Evolutionary conservation across 1,284 basidiomycete species (phyloP), one percentile per base, ranked within the genome.

Genomic region (Naganishia cerealis): DNA sequence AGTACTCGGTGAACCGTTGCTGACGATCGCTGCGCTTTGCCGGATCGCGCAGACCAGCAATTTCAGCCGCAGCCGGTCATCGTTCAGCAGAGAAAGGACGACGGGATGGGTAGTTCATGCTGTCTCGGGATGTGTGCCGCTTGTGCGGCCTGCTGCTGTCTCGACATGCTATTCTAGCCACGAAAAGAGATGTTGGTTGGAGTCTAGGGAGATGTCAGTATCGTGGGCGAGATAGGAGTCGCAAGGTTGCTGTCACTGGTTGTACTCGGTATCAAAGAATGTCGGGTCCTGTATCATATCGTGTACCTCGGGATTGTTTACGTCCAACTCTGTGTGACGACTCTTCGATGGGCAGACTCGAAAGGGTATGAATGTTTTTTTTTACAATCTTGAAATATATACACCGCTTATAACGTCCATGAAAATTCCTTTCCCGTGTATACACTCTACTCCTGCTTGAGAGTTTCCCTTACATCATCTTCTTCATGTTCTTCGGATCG

Each of bases 21-120:
- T 43, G 43, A 16, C n/a, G 48, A n/a, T 18, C 26, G 5, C 15
- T 16, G 5, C 18, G 13, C 38, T 43, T 24, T 8, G 21, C 42
- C 42, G 16, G 21, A 16, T 18, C 8, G n/a, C 21, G 8, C 33
- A 63, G 61, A 63, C 61, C 61, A 63, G 24, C 46, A 50, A n/a
- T 63, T 40, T 50, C 61, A 52, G 61, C 61, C 61, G 21, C 61
- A 63, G 38, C 61, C 61, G n/a, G 29, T 63, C n/a, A 63, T 63
- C 10, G 38, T 63, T 12, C 57, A 59, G 61, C 61, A 63, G 38
- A 54, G 54, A 24, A 42, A 53, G 10, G 61, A 42, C 39, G 36
- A 39, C 29, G 48, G 46, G n/a, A 40, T 38, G 21, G 61, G 61
- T 9, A 38, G 50, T 24, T 50, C 46, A 21, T 63, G 61, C 39